Evolutionary conservation across 2,329 filamentous ascomycete genomes (phyloP).

Genomic region (Botrytis hyacinthi): DNA sequence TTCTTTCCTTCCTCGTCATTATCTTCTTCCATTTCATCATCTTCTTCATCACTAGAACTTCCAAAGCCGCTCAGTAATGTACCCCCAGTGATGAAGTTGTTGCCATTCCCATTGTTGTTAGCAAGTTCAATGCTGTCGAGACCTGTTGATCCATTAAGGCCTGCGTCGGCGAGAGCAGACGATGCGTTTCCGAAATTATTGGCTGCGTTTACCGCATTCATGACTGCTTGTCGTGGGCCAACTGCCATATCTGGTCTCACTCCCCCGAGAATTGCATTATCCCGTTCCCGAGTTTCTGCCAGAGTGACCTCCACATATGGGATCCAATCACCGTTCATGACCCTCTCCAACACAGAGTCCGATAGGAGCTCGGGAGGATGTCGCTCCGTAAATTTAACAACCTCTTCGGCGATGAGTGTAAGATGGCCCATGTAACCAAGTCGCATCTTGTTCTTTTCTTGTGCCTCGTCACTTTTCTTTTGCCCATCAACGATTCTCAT

Average conservation of each 20-base stretch:
- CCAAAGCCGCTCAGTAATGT: conserved; percentile 86
- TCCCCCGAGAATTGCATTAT: conserved; percentile 96
- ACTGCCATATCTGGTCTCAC: conserved; percentile 89
- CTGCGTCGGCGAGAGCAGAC: conserved; percentile 74
- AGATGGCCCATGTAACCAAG: conserved; percentile 98
- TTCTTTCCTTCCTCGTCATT: conserved; percentile 66
- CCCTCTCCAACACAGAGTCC: conserved; percentile 78
- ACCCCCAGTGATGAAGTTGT: conserved; percentile 67
- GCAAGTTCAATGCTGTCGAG: conserved; percentile 62
- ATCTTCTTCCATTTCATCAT: conserved; percentile 87
- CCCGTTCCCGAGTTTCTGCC: conserved; percentile 88
- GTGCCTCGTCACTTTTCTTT: conserved; percentile 78
- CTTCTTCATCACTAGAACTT: conserved; percentile 92
- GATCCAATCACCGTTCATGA: conserved; percentile 88
- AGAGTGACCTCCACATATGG: conserved; percentile 92
- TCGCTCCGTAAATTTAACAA: conserved; percentile 96
- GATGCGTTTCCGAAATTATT: conserved; percentile 56
- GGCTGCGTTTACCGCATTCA: conserved; percentile 56
- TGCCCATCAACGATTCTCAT: conserved; percentile 91
- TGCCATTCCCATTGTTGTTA: conserved; percentile 59
- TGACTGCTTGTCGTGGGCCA: conserved; percentile 66
- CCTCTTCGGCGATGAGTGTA: conserved; percentile 94
- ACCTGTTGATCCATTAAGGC: conserved; percentile 61
- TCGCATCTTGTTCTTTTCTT: conserved; percentile 79
- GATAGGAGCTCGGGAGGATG: conserved; percentile 87